These are phyloP conservation scores for Rosa lucieae DNA, from an alignment of 306 rosid genomes.

Conservation along the genomic window DNA sequence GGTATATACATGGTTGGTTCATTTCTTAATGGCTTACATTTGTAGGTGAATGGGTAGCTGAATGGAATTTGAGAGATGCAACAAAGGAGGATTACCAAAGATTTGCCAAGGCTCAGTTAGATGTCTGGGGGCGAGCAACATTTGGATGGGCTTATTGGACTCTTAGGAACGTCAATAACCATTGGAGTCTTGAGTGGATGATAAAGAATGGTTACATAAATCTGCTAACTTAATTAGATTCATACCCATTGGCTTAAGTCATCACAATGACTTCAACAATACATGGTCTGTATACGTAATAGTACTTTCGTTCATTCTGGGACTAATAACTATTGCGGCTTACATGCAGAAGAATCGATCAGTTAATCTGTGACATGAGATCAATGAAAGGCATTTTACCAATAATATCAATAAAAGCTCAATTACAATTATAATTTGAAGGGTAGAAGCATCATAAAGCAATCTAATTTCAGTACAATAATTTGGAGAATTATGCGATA, in stretches of 20 bases:
- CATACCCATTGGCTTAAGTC: background rate
- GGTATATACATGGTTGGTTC: background rate
- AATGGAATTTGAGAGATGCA: conserved; percentile 55
- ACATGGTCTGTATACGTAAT: background rate
- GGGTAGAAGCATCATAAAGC: no score
- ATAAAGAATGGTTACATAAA: conserved; percentile 62
- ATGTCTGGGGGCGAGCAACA: conserved; percentile 59
- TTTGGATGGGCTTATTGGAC: conserved; percentile 92
- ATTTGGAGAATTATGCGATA: no score
- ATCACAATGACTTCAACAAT: background rate
- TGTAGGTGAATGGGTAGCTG: conserved; percentile 80
- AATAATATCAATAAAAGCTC: background rate
- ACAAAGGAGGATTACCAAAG: conserved; percentile 55
- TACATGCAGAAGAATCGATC: no score
- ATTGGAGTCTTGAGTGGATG: conserved; percentile 84
- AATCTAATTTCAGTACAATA: no score
- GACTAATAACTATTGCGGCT: no score
- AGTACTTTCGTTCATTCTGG: no score
- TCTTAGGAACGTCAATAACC: conserved; percentile 54
- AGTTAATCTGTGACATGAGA: background rate
- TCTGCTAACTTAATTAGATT: conserved; percentile 12
- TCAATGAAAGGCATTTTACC: background rate
- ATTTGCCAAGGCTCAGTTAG: conserved; percentile 58
- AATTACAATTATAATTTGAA: background rate
- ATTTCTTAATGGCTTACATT: background rate